Evolutionary conservation across 257 asterid genomes (phyloP).

Genomic region (Lantana camara): DNA sequence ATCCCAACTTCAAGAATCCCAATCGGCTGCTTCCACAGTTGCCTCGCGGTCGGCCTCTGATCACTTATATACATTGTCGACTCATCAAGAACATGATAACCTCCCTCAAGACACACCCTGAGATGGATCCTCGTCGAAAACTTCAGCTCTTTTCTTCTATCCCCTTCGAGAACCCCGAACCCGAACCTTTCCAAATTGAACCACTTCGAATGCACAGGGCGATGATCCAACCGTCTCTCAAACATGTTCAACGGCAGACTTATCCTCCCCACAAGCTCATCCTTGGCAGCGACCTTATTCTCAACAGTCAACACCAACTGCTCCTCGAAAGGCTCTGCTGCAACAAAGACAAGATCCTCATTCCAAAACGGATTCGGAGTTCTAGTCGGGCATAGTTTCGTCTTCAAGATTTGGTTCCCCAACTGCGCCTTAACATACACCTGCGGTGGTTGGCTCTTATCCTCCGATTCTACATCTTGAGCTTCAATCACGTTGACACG

Average conservation of each 20-base stretch:
- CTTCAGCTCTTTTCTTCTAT: constrained; percentile 55
- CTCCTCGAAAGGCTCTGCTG: constrained; percentile 86
- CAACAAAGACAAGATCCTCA: constrained; percentile 70
- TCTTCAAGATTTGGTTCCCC: constrained; percentile 68
- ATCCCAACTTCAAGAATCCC: constrained; percentile 76
- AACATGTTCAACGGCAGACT: constrained; percentile 47
- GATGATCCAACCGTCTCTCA: constrained; percentile 72
- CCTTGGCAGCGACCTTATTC: constrained; percentile 46
- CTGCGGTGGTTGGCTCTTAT: constrained; percentile 57
- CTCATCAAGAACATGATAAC: constrained; percentile 73
- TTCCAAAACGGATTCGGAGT: constrained; percentile 72
- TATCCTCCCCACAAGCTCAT: constrained; percentile 62
- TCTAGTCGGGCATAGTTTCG: constrained; percentile 46
- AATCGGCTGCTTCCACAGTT: constrained; percentile 72
- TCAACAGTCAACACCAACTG: constrained; percentile 54
- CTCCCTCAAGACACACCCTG: constrained; percentile 71
- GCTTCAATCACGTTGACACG: constrained; percentile 76
- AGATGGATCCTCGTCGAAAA: constrained; percentile 69
- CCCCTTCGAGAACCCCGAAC: constrained; percentile 56
- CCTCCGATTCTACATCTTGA: constrained; percentile 63
- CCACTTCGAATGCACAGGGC: constrained; percentile 65
- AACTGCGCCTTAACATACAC: constrained; percentile 69
- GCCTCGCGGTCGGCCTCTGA: constrained; percentile 71
- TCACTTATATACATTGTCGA: constrained; percentile 76
- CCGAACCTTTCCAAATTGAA: constrained; percentile 63